Evolutionary conservation across 1,284 basidiomycete genomes (phyloP).

Genomic region (Anthracocystis setariae): DNA sequence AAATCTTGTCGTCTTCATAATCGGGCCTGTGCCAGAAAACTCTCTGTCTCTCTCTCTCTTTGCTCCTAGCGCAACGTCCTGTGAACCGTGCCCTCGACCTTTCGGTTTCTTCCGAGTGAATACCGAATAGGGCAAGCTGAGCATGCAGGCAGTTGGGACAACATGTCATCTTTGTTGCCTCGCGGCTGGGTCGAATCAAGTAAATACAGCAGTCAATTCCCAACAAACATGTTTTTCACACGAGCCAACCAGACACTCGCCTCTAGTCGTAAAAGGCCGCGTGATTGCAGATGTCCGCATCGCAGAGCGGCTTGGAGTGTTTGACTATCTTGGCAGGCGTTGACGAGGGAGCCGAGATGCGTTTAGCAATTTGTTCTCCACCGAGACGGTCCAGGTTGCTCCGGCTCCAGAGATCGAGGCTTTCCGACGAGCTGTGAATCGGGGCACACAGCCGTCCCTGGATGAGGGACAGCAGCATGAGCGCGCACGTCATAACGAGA

Average conservation of each 20-base stretch:
- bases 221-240: too few species aligned
- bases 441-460: not conserved
- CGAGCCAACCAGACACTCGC: too few species aligned
- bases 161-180: too few species aligned
- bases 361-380: not conserved
- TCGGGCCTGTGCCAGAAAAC: too few species aligned
- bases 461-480: not conserved
- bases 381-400: not conserved
- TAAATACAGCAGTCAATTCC: too few species aligned
- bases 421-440: not conserved
- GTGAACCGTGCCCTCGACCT: too few species aligned
- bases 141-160: too few species aligned
- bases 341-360: not conserved
- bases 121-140: too few species aligned
- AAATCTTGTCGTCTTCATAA: constrained; percentile 11
- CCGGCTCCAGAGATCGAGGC: not conserved
- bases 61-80: not conserved
- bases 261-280: constrained; percentile 21
- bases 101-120: too few species aligned
- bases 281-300: constrained; percentile 37
- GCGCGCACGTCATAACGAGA: not conserved
- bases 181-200: too few species aligned
- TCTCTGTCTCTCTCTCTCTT: constrained; percentile 2
- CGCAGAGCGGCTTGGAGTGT: constrained; percentile 24
- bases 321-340: constrained; percentile 18